Conservation (phyloP, 176 grass and related monocot genomes). For the Lolium multiflorum region DNA sequence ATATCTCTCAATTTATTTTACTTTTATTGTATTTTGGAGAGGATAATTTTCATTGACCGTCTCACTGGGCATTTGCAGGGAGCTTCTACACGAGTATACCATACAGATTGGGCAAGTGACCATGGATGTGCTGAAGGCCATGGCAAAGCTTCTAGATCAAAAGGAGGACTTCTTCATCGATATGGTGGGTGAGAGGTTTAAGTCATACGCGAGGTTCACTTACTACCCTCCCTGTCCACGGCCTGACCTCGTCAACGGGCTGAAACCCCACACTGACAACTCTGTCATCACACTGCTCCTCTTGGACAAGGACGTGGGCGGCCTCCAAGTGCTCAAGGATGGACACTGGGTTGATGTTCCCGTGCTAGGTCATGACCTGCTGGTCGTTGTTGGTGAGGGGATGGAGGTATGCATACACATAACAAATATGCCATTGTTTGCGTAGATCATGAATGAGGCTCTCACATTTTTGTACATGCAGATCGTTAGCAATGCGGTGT, state of each 20-base stretch:
- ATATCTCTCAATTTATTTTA: no score
- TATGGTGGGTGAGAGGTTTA: conserved; percentile 39
- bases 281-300: conserved; percentile 62
- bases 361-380: conserved; percentile 31
- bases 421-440: no score
- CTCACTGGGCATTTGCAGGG: no score
- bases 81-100: conserved; percentile 40
- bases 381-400: conserved; percentile 56
- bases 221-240: conserved; percentile 61
- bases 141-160: conserved; percentile 43
- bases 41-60: no score
- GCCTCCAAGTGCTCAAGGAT: conserved; percentile 53
- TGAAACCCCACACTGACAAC: conserved; percentile 77
- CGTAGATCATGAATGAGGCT: no score
- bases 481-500: no score
- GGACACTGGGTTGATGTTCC: conserved; percentile 54
- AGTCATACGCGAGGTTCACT: conserved; percentile 43
- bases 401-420: conserved; percentile 47
- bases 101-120: conserved; percentile 31
- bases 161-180: conserved; percentile 43
- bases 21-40: no score
- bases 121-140: conserved; percentile 36
- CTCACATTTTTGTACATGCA: no score
- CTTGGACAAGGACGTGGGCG: conserved; percentile 54
- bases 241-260: conserved; percentile 63